phyloP scores from a whole-genome alignment of 805 yeast genomes.

The Teunomyces kruisii region DNA sequence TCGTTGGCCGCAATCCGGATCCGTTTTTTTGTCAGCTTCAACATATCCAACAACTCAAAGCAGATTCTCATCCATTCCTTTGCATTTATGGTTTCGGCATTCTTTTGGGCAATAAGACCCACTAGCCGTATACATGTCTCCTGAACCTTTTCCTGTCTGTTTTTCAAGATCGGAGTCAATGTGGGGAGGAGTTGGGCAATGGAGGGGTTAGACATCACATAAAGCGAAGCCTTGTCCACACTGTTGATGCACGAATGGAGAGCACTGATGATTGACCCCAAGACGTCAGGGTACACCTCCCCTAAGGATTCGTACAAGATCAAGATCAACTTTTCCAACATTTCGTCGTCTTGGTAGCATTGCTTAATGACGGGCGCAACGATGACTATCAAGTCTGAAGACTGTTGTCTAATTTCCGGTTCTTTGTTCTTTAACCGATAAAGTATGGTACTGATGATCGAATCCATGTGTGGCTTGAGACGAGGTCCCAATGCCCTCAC shows the following conservation, averaged over 20 bases:
- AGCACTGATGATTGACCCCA: constrained; percentile 81
- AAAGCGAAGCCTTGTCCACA: constrained; percentile 58
- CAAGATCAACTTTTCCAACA: constrained; percentile 66
- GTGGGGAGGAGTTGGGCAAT: constrained; percentile 80
- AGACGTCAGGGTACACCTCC: constrained; percentile 90
- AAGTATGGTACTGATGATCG: constrained; percentile 68
- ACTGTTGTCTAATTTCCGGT: constrained; percentile 74
- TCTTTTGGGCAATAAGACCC: constrained; percentile 77
- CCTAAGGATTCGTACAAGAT: constrained; percentile 89
- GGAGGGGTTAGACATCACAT: constrained; percentile 61
- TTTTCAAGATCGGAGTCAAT: constrained; percentile 85
- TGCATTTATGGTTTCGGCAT: constrained; percentile 81
- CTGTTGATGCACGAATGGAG: constrained; percentile 59
- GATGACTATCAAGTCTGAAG: constrained; percentile 72
- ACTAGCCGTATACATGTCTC: constrained; percentile 75
- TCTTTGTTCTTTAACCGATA: constrained; percentile 71
- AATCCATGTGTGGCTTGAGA: constrained; percentile 67
- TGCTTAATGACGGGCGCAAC: constrained; percentile 64
- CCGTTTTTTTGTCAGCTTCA: constrained; percentile 73
- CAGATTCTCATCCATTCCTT: constrained; percentile 98
- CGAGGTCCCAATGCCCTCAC: constrained; percentile 62
- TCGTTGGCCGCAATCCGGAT: constrained; percentile 83
- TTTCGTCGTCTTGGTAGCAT: constrained; percentile 58
- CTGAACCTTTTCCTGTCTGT: constrained; percentile 88
- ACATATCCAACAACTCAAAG: constrained; percentile 84